Conservation (phyloP, 1,284 basidiomycete genomes). For the Amylostereum areolatum region DNA sequence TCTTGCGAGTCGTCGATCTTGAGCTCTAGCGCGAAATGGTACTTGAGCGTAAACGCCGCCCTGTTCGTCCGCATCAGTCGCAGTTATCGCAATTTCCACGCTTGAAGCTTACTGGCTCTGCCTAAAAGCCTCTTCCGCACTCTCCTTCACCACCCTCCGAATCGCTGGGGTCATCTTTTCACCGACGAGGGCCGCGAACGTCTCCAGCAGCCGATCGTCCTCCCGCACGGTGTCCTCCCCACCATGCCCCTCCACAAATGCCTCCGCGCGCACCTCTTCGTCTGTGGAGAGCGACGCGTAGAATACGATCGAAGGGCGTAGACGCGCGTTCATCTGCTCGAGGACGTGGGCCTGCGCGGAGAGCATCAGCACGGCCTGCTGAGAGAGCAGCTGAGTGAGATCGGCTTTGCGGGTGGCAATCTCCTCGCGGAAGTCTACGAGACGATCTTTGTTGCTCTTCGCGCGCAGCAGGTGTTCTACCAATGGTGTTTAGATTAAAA, state of each 20-base stretch:
- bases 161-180: conserved; percentile 7
- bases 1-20: conserved; percentile 11
- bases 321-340: conserved; percentile 4
- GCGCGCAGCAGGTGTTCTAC: conserved; percentile 8
- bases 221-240: conserved; percentile 8
- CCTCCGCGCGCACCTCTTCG: conserved; percentile 3
- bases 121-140: conserved; percentile 3
- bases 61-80: not conserved
- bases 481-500: not conserved
- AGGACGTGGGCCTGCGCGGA: conserved; percentile 5
- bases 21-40: conserved; percentile 11
- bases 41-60: conserved; percentile 11
- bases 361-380: conserved; percentile 9
- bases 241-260: conserved; percentile 3
- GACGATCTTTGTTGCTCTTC: conserved; percentile 5
- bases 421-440: conserved; percentile 6
- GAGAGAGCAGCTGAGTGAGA: conserved; percentile 6
- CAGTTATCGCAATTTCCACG: too few species aligned
- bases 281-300: conserved; percentile 1
- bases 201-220: conserved; percentile 7
- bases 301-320: conserved; percentile 3
- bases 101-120: conserved; percentile 9
- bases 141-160: conserved; percentile 7
- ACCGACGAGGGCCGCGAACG: conserved; percentile 6
- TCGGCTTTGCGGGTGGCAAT: conserved; percentile 6